Percentiles rank a stretch among this genome's conserved stretches.
Conservation (phyloP, 176 grass and related monocot genomes). For the Aegilops longissima region DNA sequence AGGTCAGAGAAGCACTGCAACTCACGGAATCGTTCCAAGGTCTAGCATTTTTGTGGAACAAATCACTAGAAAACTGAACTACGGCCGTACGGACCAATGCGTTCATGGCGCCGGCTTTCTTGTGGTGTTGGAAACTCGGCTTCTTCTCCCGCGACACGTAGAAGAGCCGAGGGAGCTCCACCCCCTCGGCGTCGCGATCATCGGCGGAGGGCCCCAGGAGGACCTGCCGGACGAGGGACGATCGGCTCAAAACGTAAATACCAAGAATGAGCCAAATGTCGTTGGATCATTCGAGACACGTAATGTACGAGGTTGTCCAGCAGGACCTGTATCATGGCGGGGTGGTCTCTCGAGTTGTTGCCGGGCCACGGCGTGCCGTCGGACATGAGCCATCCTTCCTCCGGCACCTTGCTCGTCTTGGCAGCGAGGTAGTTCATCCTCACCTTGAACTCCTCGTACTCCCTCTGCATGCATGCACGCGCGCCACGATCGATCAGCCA, state of each 20-base stretch:
- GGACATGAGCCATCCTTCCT: constrained; percentile 71
- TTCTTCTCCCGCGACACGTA: constrained; percentile 75
- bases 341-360: constrained; percentile 66
- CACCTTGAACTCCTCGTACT: constrained; percentile 72
- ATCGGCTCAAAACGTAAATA: background rate
- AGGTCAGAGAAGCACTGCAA: background rate
- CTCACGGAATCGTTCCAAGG: background rate
- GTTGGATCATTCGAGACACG: no score
- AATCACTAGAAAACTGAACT: background rate
- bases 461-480: constrained; percentile 46
- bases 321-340: constrained; percentile 62
- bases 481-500: background rate
- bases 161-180: constrained; percentile 57
- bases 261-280: no score
- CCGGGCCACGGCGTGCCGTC: constrained; percentile 76
- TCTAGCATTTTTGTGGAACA: background rate
- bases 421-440: constrained; percentile 55
- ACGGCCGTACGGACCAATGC: constrained; percentile 45
- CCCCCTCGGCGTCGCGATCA: constrained; percentile 36
- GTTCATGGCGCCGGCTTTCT: constrained; percentile 72
- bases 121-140: constrained; percentile 50
- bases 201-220: constrained; percentile 41
- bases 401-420: constrained; percentile 55
- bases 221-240: constrained; percentile 26
- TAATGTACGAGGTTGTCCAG: background rate